These are phyloP conservation scores for Schizosaccharomyces cryophilus DNA, from an alignment of 805 yeast species.

Conservation along the genomic window DNA sequence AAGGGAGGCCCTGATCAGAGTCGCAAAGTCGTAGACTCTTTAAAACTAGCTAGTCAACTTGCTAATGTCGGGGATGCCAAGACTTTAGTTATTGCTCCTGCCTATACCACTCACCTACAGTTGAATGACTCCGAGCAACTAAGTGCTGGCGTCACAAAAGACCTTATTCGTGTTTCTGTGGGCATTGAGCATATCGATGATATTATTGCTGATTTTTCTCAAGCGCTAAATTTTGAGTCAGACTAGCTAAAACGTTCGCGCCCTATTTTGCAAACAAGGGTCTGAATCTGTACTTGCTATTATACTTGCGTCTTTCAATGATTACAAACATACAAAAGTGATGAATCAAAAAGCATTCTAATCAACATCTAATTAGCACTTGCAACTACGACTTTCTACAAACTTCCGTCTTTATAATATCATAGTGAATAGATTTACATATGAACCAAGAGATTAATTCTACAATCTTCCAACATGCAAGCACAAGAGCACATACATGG, in stretches of 20 bases:
- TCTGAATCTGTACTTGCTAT: too few relatives aligned
- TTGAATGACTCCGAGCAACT: slow-evolving; percentile 54
- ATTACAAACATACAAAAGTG: too few relatives aligned
- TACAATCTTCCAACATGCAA: too few relatives aligned
- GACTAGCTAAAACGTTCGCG: neutral
- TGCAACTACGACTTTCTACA: too few relatives aligned
- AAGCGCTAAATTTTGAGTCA: slow-evolving; percentile 32
- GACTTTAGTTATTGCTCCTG: slow-evolving; percentile 87
- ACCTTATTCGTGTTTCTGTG: slow-evolving; percentile 1
- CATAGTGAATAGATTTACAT: too few relatives aligned
- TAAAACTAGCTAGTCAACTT: slow-evolving; percentile 69
- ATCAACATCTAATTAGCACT: too few relatives aligned
- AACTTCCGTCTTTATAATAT: too few relatives aligned
- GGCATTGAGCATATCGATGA: slow-evolving; percentile 18
- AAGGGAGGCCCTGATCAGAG: slow-evolving; percentile 38
- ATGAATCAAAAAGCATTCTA: too few relatives aligned
- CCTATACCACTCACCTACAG: slow-evolving; percentile 89
- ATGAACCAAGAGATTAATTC: too few relatives aligned
- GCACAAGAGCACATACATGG: too few relatives aligned
- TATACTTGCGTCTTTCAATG: too few relatives aligned
- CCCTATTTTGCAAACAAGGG: too few relatives aligned
- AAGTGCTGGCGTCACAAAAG: slow-evolving; percentile 68
- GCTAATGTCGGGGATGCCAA: slow-evolving; percentile 95
- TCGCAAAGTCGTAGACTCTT: slow-evolving; percentile 59
- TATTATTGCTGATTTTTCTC: slow-evolving; percentile 68